Conservation (phyloP, 129 eudicot species). For the Lactuca saligna region DNA sequence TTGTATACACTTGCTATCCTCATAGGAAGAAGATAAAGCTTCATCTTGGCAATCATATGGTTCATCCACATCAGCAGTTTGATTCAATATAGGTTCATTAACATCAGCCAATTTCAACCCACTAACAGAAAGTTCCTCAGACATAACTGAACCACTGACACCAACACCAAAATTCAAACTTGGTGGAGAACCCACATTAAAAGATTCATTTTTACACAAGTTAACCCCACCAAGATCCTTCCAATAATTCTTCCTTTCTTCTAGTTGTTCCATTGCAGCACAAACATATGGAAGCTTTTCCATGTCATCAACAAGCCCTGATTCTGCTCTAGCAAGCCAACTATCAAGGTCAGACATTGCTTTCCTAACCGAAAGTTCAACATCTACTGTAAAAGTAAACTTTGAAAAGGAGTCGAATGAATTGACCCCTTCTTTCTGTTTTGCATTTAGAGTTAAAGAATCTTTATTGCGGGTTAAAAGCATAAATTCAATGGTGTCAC, state of each 20-base stretch:
- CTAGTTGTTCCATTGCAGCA: constrained; percentile 87
- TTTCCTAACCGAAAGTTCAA: constrained; percentile 78
- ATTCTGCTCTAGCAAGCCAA: constrained; percentile 93
- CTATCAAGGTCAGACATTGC: constrained; percentile 80
- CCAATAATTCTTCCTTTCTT: constrained; percentile 74
- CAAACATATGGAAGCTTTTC: constrained; percentile 93
- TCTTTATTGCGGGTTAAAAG: constrained; percentile 78
- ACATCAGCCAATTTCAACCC: constrained; percentile 23
- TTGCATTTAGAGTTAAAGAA: constrained; percentile 55
- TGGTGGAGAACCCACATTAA: constrained; percentile 38
- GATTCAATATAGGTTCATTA: constrained; percentile 33
- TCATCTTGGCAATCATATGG: constrained; percentile 39
- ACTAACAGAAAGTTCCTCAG: constrained; percentile 29
- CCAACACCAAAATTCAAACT: constrained; percentile 27
- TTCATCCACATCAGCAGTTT: constrained; percentile 46
- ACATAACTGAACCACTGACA: constrained; percentile 13
- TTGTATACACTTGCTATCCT: constrained; percentile 44
- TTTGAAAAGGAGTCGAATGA: constrained; percentile 64
- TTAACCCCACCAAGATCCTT: constrained; percentile 35
- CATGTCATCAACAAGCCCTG: constrained; percentile 93
- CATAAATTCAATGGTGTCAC: constrained; percentile 67
- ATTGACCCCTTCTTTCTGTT: constrained; percentile 38
- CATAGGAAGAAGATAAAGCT: constrained; percentile 48
- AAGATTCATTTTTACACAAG: constrained; percentile 15
- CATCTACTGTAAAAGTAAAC: constrained; percentile 78